Conservation (phyloP, 306 rosid genomes). For the Rubus idaeus region DNA sequence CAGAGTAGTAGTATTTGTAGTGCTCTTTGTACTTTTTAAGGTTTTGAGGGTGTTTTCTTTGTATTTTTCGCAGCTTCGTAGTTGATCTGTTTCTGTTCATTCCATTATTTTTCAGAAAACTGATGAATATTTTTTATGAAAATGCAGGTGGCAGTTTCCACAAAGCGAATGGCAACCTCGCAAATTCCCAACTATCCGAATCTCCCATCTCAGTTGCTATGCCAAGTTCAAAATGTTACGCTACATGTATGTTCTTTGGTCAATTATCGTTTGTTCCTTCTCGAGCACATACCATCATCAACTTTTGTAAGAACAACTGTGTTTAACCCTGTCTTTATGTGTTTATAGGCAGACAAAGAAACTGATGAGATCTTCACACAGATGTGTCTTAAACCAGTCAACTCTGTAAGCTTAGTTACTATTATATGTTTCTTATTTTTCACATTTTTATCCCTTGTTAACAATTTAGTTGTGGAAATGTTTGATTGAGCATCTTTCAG, state of each 20-base stretch:
- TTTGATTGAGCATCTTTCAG: background rate
- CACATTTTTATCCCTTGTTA: background rate
- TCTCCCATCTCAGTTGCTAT: constrained; percentile 83
- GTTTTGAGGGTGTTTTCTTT: background rate
- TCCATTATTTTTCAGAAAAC: background rate
- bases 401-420: constrained; percentile 59
- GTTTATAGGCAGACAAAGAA: constrained; percentile 85
- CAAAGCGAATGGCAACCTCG: constrained; percentile 83
- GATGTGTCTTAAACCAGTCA: constrained; percentile 92
- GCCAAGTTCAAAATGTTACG: constrained; percentile 84
- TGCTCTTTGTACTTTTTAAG: background rate
- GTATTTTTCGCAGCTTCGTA: background rate
- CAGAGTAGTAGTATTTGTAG: background rate
- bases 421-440: constrained; percentile 4
- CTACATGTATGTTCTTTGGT: constrained; percentile 61
- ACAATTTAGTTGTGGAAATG: background rate
- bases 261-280: background rate
- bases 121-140: constrained; percentile 13
- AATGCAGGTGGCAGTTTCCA: constrained; percentile 87
- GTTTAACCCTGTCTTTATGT: constrained; percentile 16
- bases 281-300: background rate
- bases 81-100: constrained; percentile 6
- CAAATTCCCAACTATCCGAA: constrained; percentile 95
- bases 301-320: background rate
- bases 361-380: constrained; percentile 96